A percentile compares a stretch with the other conserved stretches of the same genome.
Evolutionary conservation across 2,329 filamentous ascomycete species (phyloP).

Genomic region (Colletotrichum tamarilloi): DNA sequence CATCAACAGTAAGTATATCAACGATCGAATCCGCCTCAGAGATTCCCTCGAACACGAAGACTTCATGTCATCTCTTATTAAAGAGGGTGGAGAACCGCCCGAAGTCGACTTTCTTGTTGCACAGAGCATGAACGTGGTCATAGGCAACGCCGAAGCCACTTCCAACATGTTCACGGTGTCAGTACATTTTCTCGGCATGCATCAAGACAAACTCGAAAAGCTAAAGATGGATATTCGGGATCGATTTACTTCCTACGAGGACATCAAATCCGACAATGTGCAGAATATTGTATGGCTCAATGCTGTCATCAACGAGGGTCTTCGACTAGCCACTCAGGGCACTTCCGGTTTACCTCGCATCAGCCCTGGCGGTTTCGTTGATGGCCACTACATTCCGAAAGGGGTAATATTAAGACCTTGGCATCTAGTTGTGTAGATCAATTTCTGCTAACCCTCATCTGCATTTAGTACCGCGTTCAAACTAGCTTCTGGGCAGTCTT

Average conservation of each 20-base stretch:
- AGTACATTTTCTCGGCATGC: neutral
- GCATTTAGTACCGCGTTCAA: neutral
- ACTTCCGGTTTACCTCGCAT: conserved; percentile 37
- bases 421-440: neutral
- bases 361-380: conserved; percentile 40
- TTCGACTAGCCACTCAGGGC: conserved; percentile 35
- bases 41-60: neutral
- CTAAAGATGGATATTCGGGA: conserved; percentile 36
- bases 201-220: neutral
- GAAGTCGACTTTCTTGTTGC: conserved; percentile 7
- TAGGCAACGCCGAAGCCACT: conserved; percentile 6
- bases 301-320: conserved; percentile 36
- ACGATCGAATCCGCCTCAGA: neutral
- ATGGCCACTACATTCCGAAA: conserved; percentile 39
- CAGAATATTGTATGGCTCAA: conserved; percentile 37
- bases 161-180: conserved; percentile 28
- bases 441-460: neutral
- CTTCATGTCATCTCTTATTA: neutral
- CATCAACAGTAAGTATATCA: neutral
- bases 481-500: neutral
- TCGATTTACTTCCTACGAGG: conserved; percentile 37
- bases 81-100: neutral
- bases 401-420: neutral
- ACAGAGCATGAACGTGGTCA: conserved; percentile 7
- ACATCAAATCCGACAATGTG: conserved; percentile 33